phyloP scores from a whole-genome alignment of 2,329 filamentous ascomycete genomes.

The Pseudodiploospora longispora region DNA sequence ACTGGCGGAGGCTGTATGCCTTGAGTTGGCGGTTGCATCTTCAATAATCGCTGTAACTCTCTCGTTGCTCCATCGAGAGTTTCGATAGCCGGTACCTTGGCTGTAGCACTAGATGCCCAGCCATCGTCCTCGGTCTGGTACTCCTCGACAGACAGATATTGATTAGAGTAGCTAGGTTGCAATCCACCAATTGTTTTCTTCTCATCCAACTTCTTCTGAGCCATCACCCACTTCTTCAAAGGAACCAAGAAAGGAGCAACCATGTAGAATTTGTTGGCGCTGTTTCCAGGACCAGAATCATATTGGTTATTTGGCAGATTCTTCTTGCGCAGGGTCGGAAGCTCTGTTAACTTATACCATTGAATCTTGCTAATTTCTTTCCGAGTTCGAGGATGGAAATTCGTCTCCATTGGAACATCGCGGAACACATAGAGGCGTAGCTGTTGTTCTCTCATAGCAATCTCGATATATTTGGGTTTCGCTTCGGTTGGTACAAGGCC shows the following conservation, averaged over 20 bases:
- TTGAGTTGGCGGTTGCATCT: constrained; percentile 46
- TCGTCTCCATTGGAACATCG: constrained; percentile 75
- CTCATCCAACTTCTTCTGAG: constrained; percentile 67
- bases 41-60: constrained; percentile 47
- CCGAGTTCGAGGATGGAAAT: constrained; percentile 82
- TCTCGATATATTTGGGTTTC: constrained; percentile 74
- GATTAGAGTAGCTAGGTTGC: constrained; percentile 32
- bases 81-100: constrained; percentile 30
- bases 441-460: constrained; percentile 87
- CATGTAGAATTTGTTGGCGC: constrained; percentile 93
- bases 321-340: constrained; percentile 75
- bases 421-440: constrained; percentile 89
- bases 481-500: constrained; percentile 66
- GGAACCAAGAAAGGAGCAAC: constrained; percentile 85
- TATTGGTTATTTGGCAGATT: constrained; percentile 44
- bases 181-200: constrained; percentile 33
- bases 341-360: constrained; percentile 86
- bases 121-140: constrained; percentile 55
- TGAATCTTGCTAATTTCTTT: constrained; percentile 97
- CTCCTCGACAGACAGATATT: constrained; percentile 41
- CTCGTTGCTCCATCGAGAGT: constrained; percentile 42
- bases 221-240: constrained; percentile 83
- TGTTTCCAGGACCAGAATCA: constrained; percentile 47
- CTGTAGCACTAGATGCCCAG: constrained; percentile 31
- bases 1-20: constrained; percentile 30